Conservation (phyloP, 495 filamentous ascomycete genomes). For the Aspergillus baeticus region DNA sequence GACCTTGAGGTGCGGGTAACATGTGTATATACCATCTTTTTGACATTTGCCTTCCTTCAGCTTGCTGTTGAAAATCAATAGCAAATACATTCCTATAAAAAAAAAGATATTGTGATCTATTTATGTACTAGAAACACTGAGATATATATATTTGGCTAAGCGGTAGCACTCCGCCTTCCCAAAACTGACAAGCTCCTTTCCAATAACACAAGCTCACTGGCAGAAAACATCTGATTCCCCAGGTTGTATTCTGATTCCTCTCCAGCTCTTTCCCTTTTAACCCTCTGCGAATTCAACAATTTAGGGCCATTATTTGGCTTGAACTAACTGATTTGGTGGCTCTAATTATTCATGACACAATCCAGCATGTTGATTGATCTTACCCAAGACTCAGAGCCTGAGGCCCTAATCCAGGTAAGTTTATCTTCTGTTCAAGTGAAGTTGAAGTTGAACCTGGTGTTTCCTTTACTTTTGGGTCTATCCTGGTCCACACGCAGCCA, state of each 20-base stretch:
- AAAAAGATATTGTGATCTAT: no score
- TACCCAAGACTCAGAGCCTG: conserved; percentile 25
- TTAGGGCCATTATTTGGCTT: no score
- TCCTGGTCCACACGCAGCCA: not conserved
- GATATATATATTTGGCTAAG: not conserved
- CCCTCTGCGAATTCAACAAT: no score
- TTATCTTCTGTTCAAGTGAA: not conserved
- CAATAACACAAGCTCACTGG: not conserved
- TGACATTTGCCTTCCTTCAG: no score
- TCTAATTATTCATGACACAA: not conserved
- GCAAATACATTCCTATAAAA: no score
- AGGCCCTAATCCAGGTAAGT: conserved; percentile 11
- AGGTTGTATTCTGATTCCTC: not conserved
- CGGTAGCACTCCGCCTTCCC: not conserved
- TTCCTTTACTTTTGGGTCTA: not conserved
- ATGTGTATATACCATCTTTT: no score
- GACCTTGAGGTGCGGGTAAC: no score
- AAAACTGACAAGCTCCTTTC: not conserved
- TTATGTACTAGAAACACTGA: not conserved
- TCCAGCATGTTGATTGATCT: conserved; percentile 24
- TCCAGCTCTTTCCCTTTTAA: no score
- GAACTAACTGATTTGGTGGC: not conserved
- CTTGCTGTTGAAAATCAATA: no score
- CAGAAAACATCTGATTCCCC: conserved; percentile 1
- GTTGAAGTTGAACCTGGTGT: not conserved